Conservation (phyloP, 2,329 filamentous ascomycete species). For the Neopestalotiopsis clavispora region DNA sequence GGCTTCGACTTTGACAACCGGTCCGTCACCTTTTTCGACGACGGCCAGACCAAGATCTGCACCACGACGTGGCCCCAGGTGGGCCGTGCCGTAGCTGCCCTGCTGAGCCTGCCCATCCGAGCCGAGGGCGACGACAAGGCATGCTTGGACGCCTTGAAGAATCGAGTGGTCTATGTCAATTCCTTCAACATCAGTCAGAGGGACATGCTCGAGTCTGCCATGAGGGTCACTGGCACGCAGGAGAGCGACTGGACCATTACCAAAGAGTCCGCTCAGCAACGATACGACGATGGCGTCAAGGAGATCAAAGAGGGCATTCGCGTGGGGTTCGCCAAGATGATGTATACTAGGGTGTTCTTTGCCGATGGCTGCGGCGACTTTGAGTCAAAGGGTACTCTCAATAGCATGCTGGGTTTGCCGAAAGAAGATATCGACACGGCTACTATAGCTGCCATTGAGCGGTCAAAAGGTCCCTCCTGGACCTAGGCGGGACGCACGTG, state of each 20-base stretch:
- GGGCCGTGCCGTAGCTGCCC: constrained; percentile 54
- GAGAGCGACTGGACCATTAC: constrained; percentile 66
- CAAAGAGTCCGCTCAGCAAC: constrained; percentile 48
- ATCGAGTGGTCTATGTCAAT: constrained; percentile 55
- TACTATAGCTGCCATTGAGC: constrained; percentile 52
- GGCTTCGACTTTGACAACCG: constrained; percentile 54
- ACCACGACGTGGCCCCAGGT: constrained; percentile 40
- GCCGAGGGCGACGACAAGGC: constrained; percentile 33
- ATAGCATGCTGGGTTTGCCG: constrained; percentile 60
- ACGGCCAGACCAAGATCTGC: constrained; percentile 61
- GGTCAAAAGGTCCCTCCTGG: constrained; percentile 20
- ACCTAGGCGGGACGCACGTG: neutral
- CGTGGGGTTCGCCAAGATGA: constrained; percentile 49
- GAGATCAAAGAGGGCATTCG: constrained; percentile 47
- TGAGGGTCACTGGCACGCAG: constrained; percentile 60
- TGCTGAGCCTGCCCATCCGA: constrained; percentile 52
- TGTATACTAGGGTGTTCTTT: constrained; percentile 64
- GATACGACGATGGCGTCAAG: constrained; percentile 52
- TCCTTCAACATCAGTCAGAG: constrained; percentile 65
- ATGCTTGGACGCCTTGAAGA: constrained; percentile 49
- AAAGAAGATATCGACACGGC: constrained; percentile 63
- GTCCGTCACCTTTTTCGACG: constrained; percentile 53
- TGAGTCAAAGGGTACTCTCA: constrained; percentile 47
- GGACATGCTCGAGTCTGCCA: constrained; percentile 66
- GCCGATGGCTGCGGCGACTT: constrained; percentile 44